phyloP scores from a whole-genome alignment of 345 rosid species.

The Cardamine occulta region DNA sequence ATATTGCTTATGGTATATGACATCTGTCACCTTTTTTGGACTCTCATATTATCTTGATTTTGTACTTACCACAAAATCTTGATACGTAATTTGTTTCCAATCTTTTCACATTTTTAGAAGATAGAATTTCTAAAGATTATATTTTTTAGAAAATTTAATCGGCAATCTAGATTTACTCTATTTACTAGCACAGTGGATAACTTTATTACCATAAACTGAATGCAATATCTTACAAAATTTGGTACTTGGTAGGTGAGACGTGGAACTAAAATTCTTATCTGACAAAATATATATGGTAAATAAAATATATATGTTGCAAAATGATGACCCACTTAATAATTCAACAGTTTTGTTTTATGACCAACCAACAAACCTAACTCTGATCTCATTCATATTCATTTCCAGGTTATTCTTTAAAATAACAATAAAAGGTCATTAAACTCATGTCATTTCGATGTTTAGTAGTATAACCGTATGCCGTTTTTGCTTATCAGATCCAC shows the following conservation, averaged over 20 bases:
- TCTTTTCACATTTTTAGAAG: background rate
- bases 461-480: conserved; percentile 19
- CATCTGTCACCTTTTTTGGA: conserved; percentile 4
- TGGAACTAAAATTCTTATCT: conserved; percentile 18
- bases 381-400: background rate
- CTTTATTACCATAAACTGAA: background rate
- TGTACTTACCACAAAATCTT: background rate
- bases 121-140: background rate
- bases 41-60: background rate
- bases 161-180: background rate
- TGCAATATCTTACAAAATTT: background rate
- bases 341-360: conserved; percentile 12
- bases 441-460: conserved; percentile 1
- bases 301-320: background rate
- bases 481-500: conserved; percentile 1
- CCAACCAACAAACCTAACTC: conserved; percentile 24
- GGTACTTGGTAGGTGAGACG: conserved; percentile 30
- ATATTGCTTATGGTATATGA: conserved; percentile 6
- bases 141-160: background rate
- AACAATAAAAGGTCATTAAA: background rate
- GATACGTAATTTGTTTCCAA: background rate
- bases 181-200: background rate
- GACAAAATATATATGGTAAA: background rate
- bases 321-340: conserved; percentile 22
- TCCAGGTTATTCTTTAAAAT: background rate